Conservation (phyloP, 768 basidiomycete species). For the Hypsizygus marmoreus region DNA sequence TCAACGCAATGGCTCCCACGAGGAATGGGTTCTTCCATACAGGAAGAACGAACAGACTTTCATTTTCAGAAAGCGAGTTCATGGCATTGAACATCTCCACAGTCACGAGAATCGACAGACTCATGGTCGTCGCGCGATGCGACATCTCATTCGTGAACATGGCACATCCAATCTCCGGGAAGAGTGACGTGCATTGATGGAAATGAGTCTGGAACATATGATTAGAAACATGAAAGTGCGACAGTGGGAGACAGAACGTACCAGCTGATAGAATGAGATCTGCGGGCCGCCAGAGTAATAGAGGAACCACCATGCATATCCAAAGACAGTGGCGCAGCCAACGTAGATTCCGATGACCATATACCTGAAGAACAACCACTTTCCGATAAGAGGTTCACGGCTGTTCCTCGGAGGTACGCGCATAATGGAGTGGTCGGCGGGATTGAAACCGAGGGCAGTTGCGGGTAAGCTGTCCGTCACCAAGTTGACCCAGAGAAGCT, state of each 20-base stretch:
- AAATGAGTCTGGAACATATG: slow-evolving; percentile 76
- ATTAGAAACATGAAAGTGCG: slow-evolving; percentile 3
- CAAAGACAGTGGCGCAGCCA: slow-evolving; percentile 92
- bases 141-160: slow-evolving; percentile 94
- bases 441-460: slow-evolving; percentile 97
- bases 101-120: slow-evolving; percentile 92
- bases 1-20: slow-evolving; percentile 83
- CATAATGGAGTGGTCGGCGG: slow-evolving; percentile 97
- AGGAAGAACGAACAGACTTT: slow-evolving; percentile 84
- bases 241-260: slow-evolving; percentile 40
- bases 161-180: slow-evolving; percentile 90
- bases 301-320: slow-evolving; percentile 99
- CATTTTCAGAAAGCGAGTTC: slow-evolving; percentile 98
- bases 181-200: slow-evolving; percentile 82
- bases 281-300: slow-evolving; percentile 89
- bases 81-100: slow-evolving; percentile 98
- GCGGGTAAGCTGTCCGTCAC: slow-evolving; percentile 97
- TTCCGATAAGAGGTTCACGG: slow-evolving; percentile 87
- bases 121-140: slow-evolving; percentile 91
- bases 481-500: slow-evolving; percentile 97
- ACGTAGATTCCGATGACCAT: slow-evolving; percentile 93
- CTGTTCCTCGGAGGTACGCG: slow-evolving; percentile 88
- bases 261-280: slow-evolving; percentile 91
- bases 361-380: slow-evolving; percentile 96
- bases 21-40: slow-evolving; percentile 96